Base-by-base conservation (phyloP, 768 basidiomycete genomes). In the Tubosaeta sp. region DNA sequence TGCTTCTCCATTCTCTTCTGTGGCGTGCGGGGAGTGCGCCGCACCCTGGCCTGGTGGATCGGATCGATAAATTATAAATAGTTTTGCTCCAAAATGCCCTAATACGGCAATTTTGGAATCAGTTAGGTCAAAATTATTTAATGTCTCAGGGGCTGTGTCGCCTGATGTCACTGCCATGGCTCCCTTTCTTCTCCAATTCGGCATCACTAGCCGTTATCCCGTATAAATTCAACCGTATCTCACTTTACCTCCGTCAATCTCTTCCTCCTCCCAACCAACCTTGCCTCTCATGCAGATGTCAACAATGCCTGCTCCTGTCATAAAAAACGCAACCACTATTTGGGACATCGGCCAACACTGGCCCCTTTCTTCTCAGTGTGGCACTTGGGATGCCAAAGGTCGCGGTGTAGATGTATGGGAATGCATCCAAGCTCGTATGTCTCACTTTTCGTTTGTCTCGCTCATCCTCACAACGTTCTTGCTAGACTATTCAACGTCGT, bases 341-440 rank as follows among this genome's bases (percentile, higher is more conserved):
- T 87, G 85, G 85, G 85, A 86, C 64, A 59, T 75, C 60, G 82
- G 84, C 63, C 72, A 83, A 36, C 71, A 82, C 65, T 88, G 86
- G 86, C 59, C 74, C 21, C 56, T 82, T 39, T 76, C 79, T 64
- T 79, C 80, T 53, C 86, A 88, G 61, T 87, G 86, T 65, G 81
- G 81, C 48, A 75, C 83, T 13, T 88, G 85, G 86, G 82, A 87
- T 67, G 69, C 78, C 21, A 78, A 76, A 66, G 75, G 79, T 46
- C 78, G 80, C 35, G 80, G 83, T 24, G 86, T 88, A 36, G 83
- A 86, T 49, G 77, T 88, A 48, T 88, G 85, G 85, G 85, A 88
- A 60, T 88, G 86, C 63, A 71, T 87, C 48, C 69, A 73, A 66
- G 77, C 80, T 59, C 86, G 86, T 87, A 68, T 69, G 46, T 32